Base-by-base conservation (phyloP, 1,284 basidiomycete genomes). In the Pisolithus thermaeus region DNA sequence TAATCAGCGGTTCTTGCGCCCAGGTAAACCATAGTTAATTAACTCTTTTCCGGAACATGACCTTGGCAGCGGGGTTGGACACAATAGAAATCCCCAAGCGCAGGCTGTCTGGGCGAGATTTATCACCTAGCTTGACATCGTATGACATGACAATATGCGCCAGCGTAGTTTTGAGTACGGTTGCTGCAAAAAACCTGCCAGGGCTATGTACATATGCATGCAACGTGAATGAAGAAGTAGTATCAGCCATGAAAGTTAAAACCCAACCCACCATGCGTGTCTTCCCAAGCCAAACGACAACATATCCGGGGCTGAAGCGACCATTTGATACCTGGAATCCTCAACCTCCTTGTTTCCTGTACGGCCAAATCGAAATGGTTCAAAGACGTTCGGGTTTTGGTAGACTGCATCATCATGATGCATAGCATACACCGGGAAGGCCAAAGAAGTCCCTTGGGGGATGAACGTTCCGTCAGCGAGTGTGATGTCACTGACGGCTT, bases 391-490 rank as follows among this genome's bases (percentile, higher is more conserved):
- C 7, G 37, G 16, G 12, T n/a, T 38, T n/a, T 38, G 16, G 9
- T 18, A 38, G 3, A 38, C 11, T n/a, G 37, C 20, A n/a, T 2
- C 37, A 9, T 38, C 37, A n/a, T 20, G 37, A 38, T 38, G 37
- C 6, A 38, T 38, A 6, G n/a, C 20, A 2, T 38, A n/a, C 37
- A n/a, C 20, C 1, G 69, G 58, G 25, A 63, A 61, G 40, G 58
- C 52, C 32, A 74, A 46, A 25, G 59, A 42, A 2, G 64, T 56
- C 9, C 74, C 73, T 25, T 63, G 58, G 1, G 74, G 75, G 8
- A 77, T 52, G 22, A 64, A 59, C 2, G 67, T 68, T 4, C 75
- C 76, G 48, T 77, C 70, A 1, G 70, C 69, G 56, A 76, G 71
- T 0, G 65, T 70, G 55, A 67, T 70, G 18, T 70, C 68, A 43